Conservation (phyloP, 495 filamentous ascomycete genomes). For the Lasiosphaeria ovina region DNA sequence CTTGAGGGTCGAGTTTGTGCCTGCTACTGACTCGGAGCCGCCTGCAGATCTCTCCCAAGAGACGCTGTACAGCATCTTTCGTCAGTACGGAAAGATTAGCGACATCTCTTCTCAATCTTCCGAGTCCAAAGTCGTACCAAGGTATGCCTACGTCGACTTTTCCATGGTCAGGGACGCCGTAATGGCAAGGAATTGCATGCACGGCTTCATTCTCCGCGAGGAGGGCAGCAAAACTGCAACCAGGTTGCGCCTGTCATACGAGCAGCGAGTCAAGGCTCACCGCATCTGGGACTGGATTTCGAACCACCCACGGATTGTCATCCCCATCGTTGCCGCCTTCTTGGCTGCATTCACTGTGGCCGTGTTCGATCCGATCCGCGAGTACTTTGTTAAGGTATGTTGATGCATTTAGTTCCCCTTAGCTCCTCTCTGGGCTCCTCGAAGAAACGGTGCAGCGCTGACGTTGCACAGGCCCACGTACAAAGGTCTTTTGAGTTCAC, state of each 20-base stretch:
- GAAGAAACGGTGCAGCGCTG: not conserved
- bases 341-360: constrained; percentile 83
- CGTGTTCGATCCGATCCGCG: constrained; percentile 88
- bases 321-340: constrained; percentile 76
- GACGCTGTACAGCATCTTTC: constrained; percentile 80
- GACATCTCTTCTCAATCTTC: constrained; percentile 77
- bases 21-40: constrained; percentile 56
- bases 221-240: constrained; percentile 75
- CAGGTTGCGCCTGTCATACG: constrained; percentile 74
- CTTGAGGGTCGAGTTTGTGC: constrained; percentile 80
- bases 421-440: too few species aligned
- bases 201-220: constrained; percentile 71
- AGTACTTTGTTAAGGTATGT: constrained; percentile 76
- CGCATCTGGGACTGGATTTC: constrained; percentile 85
- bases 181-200: constrained; percentile 89
- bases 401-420: too few species aligned
- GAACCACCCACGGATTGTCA: constrained; percentile 84
- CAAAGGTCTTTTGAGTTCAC: constrained; percentile 70
- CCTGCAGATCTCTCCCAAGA: constrained; percentile 77
- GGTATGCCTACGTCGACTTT: constrained; percentile 78
- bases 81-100: constrained; percentile 80
- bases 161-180: constrained; percentile 65
- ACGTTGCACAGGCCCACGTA: constrained; percentile 57
- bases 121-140: constrained; percentile 79
- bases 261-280: constrained; percentile 69